Evolutionary conservation across 495 filamentous ascomycete genomes (phyloP), one percentile per base, ranked within the genome.

Genomic region (Penicillium salamii): DNA sequence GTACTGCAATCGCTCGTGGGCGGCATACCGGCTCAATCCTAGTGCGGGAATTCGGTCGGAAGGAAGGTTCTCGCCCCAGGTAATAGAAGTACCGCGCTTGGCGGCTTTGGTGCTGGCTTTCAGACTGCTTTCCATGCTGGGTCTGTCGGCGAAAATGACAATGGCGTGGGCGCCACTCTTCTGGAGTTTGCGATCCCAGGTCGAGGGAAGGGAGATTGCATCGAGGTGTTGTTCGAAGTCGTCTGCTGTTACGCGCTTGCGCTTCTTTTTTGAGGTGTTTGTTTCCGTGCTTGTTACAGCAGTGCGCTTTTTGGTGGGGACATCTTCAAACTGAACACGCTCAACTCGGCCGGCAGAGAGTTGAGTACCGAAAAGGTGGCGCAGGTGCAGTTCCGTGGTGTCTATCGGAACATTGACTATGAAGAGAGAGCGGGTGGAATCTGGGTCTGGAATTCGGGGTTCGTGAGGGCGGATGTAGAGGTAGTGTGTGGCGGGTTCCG

Each of bases 321-420:
- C 64, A 21, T 71, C 71, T 49, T 88, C 86, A 59, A 97, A 95
- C 1, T 80, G 69, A 3, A 89, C 84, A 39, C 69, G 73, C 67
- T 95, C 89, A 31, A 98, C 83, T 35, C 84, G 78, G 20, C 86
- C 87, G 5, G 82, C 81, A 24, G 88, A 84, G 20, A 93, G 75
- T 34, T 89, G 76, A 0, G 72, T 72, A 0, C 79, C 69, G 55
- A 96, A 90, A 0, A 98, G 70, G 46, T 79, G 74, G 31, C 89
- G 85, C 14, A 97, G 69, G 58, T 93, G 89, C 1, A 69, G 58
- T 40, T 87, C 82, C 29, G 88, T 95, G 46, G 87, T 83, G 66
- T 97, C 92, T 55, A 90, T 73, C 28, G 93, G 95, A 5, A 92
- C 62, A 62, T 98, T 97, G 52, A 90, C 85, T 18, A 91, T 59